Percentiles rank a stretch among this genome's conserved stretches.
phyloP scores from a whole-genome alignment of 371 early-diverging fungal species.

The Mortierella sp. region DNA sequence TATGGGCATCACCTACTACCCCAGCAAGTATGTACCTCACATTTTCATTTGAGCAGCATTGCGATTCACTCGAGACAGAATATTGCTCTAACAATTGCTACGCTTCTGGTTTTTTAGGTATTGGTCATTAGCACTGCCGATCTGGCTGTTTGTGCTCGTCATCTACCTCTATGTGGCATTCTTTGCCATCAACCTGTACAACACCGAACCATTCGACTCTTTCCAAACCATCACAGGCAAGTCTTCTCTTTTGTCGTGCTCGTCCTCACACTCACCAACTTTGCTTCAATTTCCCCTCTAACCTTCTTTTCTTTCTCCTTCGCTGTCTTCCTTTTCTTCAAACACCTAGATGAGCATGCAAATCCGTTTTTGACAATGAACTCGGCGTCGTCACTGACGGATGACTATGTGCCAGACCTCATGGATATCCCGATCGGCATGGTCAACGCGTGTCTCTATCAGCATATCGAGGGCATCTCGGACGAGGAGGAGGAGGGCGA shows the following conservation, averaged over 20 bases:
- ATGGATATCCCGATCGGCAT: conserved; percentile 80
- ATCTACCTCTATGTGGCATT: conserved; percentile 79
- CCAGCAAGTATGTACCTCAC: conserved; percentile 63
- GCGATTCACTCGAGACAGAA: no score
- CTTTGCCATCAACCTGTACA: conserved; percentile 75
- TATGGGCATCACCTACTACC: conserved; percentile 86
- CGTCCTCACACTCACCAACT: neutral
- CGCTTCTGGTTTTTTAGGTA: conserved; percentile 59
- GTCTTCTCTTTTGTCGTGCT: no score
- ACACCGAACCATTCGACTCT: conserved; percentile 77
- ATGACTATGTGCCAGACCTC: conserved; percentile 78
- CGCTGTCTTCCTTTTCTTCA: conserved; percentile 3
- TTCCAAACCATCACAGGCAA: conserved; percentile 78
- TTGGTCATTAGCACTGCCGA: conserved; percentile 83
- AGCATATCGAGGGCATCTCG: conserved; percentile 50
- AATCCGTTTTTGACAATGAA: conserved; percentile 63
- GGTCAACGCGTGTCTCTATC: conserved; percentile 74
- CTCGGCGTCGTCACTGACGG: conserved; percentile 58
- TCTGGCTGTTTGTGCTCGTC: conserved; percentile 78
- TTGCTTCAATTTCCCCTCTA: neutral
- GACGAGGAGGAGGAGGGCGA: conserved; percentile 47
- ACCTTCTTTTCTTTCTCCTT: conserved; percentile 5
- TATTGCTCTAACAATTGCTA: neutral
- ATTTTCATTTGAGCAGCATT: neutral
- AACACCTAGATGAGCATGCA: conserved; percentile 68